These are phyloP conservation scores for Dichotomopilus funicola DNA, from an alignment of 2,329 filamentous ascomycete species.

Conservation along the genomic window DNA sequence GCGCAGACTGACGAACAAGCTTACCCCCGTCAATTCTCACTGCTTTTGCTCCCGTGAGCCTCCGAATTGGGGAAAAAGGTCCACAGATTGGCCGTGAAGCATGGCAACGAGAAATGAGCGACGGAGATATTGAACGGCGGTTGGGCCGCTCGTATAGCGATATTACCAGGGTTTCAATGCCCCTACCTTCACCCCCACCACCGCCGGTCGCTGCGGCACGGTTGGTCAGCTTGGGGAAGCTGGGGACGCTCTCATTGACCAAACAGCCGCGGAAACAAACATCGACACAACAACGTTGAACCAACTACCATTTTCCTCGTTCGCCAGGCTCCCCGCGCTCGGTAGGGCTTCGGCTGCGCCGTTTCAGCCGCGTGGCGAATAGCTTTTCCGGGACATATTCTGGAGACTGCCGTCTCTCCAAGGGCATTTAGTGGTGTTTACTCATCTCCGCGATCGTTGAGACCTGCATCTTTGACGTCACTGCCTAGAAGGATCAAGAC, in stretches of 20 bases:
- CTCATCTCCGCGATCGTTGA: neutral
- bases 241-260: neutral
- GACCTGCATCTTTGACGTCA: constrained; percentile 8
- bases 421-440: neutral
- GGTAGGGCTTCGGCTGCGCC: constrained; percentile 10
- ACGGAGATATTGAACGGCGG: constrained; percentile 7
- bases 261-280: neutral
- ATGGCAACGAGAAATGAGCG: constrained; percentile 5
- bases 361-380: constrained; percentile 7
- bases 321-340: neutral
- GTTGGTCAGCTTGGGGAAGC: neutral
- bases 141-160: constrained; percentile 18
- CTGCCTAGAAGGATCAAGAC: constrained; percentile 2
- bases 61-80: neutral
- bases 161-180: neutral
- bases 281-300: neutral
- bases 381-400: neutral
- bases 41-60: no score
- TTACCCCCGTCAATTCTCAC: no score
- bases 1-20: no score
- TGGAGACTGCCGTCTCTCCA: neutral
- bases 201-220: neutral
- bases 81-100: neutral
- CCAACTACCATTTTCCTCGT: neutral
- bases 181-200: neutral